phyloP scores from a whole-genome alignment of 1,139 yeast species.

The Geotrichum europaeum region DNA sequence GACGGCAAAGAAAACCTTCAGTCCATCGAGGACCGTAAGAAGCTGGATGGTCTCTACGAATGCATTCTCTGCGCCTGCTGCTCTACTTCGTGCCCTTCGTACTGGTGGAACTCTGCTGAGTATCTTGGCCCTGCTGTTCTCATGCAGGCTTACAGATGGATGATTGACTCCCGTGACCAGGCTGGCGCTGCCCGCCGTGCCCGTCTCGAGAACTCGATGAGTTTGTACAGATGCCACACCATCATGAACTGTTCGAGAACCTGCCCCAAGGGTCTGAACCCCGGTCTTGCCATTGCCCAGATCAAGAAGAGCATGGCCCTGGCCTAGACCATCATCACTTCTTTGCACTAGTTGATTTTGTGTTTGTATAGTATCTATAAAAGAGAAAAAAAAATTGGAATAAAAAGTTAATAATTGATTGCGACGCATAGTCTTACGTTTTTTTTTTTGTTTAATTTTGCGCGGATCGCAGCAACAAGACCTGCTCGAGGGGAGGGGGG shows the following conservation, averaged over 20 bases:
- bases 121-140: slow-evolving; percentile 97
- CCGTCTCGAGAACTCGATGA: slow-evolving; percentile 94
- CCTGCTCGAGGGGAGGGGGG: not conserved
- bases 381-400: not conserved
- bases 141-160: slow-evolving; percentile 99
- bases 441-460: not conserved
- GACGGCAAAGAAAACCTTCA: slow-evolving; percentile 95
- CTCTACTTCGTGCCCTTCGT: slow-evolving; percentile 97
- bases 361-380: not conserved
- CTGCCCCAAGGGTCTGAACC: slow-evolving; percentile 98
- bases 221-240: slow-evolving; percentile 97
- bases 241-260: slow-evolving; percentile 97
- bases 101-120: slow-evolving; percentile 99
- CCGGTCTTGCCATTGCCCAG: slow-evolving; percentile 96
- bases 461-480: not conserved
- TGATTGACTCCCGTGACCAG: slow-evolving; percentile 94
- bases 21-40: slow-evolving; percentile 87
- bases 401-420: not conserved
- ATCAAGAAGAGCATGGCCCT: slow-evolving; percentile 90
- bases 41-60: slow-evolving; percentile 94
- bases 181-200: slow-evolving; percentile 76
- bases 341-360: slow-evolving; percentile 1
- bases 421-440: not conserved
- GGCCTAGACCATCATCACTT: slow-evolving; percentile 40
- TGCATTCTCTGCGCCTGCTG: slow-evolving; percentile 99